A percentile compares a stretch with the other conserved stretches of the same genome.
Conservation (phyloP, 2,329 filamentous ascomycete species). For the Alternaria sp. region DNA sequence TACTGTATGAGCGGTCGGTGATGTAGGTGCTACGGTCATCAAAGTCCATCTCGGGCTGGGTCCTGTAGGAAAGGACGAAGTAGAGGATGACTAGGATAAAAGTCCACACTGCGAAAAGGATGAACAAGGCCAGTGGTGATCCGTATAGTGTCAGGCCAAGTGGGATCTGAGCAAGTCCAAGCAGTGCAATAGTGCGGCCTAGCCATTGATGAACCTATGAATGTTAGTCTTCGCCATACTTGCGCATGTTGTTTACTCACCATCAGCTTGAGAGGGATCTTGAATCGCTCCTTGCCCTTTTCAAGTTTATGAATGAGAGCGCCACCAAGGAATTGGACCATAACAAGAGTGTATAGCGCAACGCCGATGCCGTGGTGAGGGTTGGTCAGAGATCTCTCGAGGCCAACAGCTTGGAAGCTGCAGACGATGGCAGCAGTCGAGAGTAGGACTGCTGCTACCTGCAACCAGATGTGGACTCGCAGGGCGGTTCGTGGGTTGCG, state of each 20-base stretch:
- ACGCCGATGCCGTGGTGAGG: conserved; percentile 86
- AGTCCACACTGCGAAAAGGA: conserved; percentile 83
- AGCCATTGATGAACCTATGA: conserved; percentile 85
- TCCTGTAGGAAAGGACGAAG: conserved; percentile 79
- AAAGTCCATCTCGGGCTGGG: conserved; percentile 60
- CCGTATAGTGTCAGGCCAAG: conserved; percentile 91
- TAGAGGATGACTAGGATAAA: conserved; percentile 74
- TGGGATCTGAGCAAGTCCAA: conserved; percentile 87
- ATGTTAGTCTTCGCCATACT: conserved; percentile 14
- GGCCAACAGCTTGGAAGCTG: conserved; percentile 80
- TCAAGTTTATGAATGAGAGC: conserved; percentile 65
- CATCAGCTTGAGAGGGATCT: conserved; percentile 65
- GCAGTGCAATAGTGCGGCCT: conserved; percentile 75
- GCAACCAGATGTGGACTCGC: conserved; percentile 75
- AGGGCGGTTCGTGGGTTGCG: conserved; percentile 66
- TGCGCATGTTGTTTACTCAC: conserved; percentile 44
- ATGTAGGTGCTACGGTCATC: conserved; percentile 66
- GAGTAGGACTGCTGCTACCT: conserved; percentile 71
- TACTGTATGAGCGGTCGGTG: conserved; percentile 57
- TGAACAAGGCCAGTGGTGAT: conserved; percentile 82
- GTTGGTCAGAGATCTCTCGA: conserved; percentile 73
- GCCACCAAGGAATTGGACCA: conserved; percentile 74
- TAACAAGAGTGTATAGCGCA: conserved; percentile 75
- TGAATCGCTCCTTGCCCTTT: conserved; percentile 59
- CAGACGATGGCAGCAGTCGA: conserved; percentile 75